A percentile compares a stretch with the other conserved stretches of the same genome.
Conservation (phyloP, 2,329 filamentous ascomycete genomes). For the Trichoderma koningii region DNA sequence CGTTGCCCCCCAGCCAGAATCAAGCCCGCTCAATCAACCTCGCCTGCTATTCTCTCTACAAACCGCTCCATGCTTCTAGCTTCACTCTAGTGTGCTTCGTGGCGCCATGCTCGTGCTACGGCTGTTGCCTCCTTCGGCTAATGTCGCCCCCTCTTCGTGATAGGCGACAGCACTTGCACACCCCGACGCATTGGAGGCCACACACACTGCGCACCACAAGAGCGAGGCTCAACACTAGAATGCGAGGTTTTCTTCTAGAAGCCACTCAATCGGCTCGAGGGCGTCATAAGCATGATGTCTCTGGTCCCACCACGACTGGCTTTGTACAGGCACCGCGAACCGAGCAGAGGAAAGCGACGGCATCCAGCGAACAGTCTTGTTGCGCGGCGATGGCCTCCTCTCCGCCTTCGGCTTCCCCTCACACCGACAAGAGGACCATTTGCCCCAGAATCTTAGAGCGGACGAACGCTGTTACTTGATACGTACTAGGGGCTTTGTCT, state of each 20-base stretch:
- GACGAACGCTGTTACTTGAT: neutral
- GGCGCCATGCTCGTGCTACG: constrained; percentile 7
- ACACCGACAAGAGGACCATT: neutral
- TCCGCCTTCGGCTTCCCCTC: too few relatives aligned
- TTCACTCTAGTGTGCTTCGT: neutral
- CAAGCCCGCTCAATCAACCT: constrained; percentile 2
- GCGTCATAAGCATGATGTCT: constrained; percentile 9
- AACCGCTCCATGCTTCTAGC: constrained; percentile 11
- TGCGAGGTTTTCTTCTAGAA: constrained; percentile 27
- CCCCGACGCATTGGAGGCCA: neutral
- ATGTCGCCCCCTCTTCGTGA: neutral
- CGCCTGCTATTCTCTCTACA: neutral
- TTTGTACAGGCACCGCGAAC: neutral
- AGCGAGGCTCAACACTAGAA: constrained; percentile 17
- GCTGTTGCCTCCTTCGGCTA: constrained; percentile 12
- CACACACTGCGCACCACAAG: constrained; percentile 1
- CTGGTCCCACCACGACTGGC: neutral
- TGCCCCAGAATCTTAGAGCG: neutral
- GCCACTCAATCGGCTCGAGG: neutral
- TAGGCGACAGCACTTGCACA: constrained; percentile 6
- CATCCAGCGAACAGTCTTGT: neutral
- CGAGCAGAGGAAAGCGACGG: too few relatives aligned
- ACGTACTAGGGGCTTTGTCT: neutral
- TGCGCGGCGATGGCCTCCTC: neutral
- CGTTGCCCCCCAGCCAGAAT: neutral